phyloP scores from a whole-genome alignment of 1,284 basidiomycete species.

The Puccinia coronata region DNA sequence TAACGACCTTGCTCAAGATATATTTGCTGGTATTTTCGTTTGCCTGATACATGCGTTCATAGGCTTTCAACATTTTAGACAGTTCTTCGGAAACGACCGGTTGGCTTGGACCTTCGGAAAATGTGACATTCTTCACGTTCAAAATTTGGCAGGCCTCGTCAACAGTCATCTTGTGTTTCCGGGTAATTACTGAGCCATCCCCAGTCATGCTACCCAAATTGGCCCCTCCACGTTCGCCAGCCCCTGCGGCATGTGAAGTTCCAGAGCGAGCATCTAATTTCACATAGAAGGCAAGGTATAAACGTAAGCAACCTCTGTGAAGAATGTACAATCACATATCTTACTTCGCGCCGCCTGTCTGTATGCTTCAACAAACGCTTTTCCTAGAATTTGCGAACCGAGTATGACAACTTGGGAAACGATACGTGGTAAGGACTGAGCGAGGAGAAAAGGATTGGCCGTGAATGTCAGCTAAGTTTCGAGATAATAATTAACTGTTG shows the following conservation, averaged over 20 bases:
- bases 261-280: slow-evolving; percentile 74
- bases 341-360: slow-evolving; percentile 88
- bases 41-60: slow-evolving; percentile 86
- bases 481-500: background rate
- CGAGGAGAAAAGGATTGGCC: background rate
- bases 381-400: slow-evolving; percentile 81
- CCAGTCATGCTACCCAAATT: slow-evolving; percentile 73
- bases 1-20: slow-evolving; percentile 91
- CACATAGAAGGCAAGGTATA: background rate
- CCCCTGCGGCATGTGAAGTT: slow-evolving; percentile 62
- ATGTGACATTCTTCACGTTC: slow-evolving; percentile 78
- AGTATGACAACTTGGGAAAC: slow-evolving; percentile 80
- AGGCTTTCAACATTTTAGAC: slow-evolving; percentile 66
- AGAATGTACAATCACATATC: slow-evolving; percentile 56
- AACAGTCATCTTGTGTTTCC: slow-evolving; percentile 86
- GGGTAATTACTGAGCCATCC: slow-evolving; percentile 71
- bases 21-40: slow-evolving; percentile 78
- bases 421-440: slow-evolving; percentile 61
- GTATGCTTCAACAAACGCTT: slow-evolving; percentile 85
- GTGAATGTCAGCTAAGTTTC: background rate
- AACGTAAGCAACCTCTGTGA: background rate
- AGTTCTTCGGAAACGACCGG: slow-evolving; percentile 27
- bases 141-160: slow-evolving; percentile 94
- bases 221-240: slow-evolving; percentile 61
- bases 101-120: slow-evolving; percentile 24